Evolutionary conservation across 2,329 filamentous ascomycete genomes (phyloP), one percentile per base, ranked within the genome.

Genomic region (Colletotrichum liaoningense): DNA sequence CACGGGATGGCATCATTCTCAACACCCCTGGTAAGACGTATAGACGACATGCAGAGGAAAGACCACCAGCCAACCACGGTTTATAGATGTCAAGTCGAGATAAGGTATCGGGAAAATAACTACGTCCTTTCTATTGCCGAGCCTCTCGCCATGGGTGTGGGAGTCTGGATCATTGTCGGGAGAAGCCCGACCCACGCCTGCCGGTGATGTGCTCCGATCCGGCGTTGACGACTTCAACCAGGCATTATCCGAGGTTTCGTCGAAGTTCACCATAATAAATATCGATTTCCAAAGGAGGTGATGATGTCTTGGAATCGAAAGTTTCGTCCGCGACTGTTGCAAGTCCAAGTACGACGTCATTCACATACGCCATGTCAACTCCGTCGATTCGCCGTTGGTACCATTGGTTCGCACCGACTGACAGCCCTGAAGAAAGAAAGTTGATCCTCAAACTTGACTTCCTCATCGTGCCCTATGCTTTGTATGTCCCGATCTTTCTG

Each of bases 371-470:
- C n/a, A 69, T 69, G 66, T 57, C 63, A 12, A 49, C 46, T n/a
- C 42, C 28, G 16, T 28, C 33, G 4, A 7, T 16, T 22, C 57
- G 66, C 46, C 57, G 66, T 8, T 68, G 66, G 66, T 63, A 68
- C 70, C 81, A 86, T 71, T 89, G 87, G 87, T 89, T 85, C 77
- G 79, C 86, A 2, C 80, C 84, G 22, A 80, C 85, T 7, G 88
- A 91, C 73, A 87, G 84, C 0, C 80, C 81, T 0, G 84, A 86
- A 67, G 88, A 90, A 74, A 82, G 86, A 54, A 84, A 82, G 72
- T 81, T 91, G 3, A 87, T 91, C 46, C 65, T 85, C 28, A 91
- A 91, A 76, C 83, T 91, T 14, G 89, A 91, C 73, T 78, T 88
- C 0, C 79, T 90, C 2, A 87, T 91, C 46, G 85, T 91, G 0